Base-by-base conservation (phyloP, 1,139 yeast species). In the Hyphopichia buzzinii region DNA sequence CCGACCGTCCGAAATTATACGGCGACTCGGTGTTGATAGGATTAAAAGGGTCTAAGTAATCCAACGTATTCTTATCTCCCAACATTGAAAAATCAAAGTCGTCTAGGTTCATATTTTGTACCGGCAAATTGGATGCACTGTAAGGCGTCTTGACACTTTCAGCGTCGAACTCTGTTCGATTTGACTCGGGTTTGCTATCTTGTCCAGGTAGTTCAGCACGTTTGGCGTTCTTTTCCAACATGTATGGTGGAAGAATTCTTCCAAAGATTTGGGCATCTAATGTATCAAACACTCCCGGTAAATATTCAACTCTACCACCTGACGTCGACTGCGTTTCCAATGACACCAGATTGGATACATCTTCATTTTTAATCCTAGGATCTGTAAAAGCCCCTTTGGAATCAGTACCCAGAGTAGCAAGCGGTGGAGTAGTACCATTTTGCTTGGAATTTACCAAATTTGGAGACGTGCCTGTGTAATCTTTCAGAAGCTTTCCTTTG, bases 201-300 rank as follows among this genome's bases (percentile, higher is more conserved):
- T 3, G 4, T 10, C 29, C 27, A 16, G 10, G 10, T 14, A 31
- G 33, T 13, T 37, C 38, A 8, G 25, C 33, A 22, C 26, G 24
- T 25, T 36, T 42, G 23, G 42, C 48, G 38, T 58, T 65, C 36
- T 59, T 58, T 40, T 72, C 73, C 41, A 78, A 58, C 94, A 85
- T 85, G 51, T 85, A 86, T 1, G 95, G 94, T 3, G 96, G 96
- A 37, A 87, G 57, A 48, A 84, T 81, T 35, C 85, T 67, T 1
- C 96, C 96, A 64, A 88, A 87, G 11, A 88, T 73, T 53, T 86
- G 92, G 42, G 87, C 77, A 56, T 88, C 96, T 32, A 87, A 63
- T 47, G 82, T 84, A 56, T 87, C 96, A 70, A 87, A 82, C 14
- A 84, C 82, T 4, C 95, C 94, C 2, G 92, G 88, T 40, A 84